Base-by-base conservation (phyloP, 2,329 filamentous ascomycete species). In the Cylindrodendrum hubeiense region DNA sequence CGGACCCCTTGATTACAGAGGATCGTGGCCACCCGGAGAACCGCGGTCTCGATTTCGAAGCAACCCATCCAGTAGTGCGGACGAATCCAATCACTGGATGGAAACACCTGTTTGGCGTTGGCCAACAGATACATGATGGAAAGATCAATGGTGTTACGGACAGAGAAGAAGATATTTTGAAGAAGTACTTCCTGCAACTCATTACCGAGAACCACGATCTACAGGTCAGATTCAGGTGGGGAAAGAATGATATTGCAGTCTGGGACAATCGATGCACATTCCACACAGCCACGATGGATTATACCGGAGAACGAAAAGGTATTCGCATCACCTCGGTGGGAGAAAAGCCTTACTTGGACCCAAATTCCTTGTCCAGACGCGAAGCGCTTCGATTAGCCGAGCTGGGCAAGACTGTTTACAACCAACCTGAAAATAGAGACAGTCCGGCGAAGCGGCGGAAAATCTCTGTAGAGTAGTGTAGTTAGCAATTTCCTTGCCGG, bases 211-310 rank as follows among this genome's bases (percentile, higher is more conserved):
- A 63, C n/a, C 10, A 61, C 1, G 43, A 54, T 22, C n/a, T 60
- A 0, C 28, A 56, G 21, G 28, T 63, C 13, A 37, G 28, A 26
- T 58, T 46, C 19, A 19, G 43, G 12, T 34, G 44, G 28, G 5
- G n/a, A n/a, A 60, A 57, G 28, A 60, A 49, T 2, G 24, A 63
- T 15, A n/a, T 54, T 4, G 44, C 41, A 13, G 60, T 63, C 17
- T 53, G 44, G 59, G 58, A 55, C 46, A 60, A 67, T 60, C 63
- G 46, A 60, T 64, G 30, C 21, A 57, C 66, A 51, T 71, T 57
- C n/a, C 67, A 73, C 64, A 54, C 60, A 17, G 53, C 60, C 53
- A 49, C 66, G 37, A 68, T 66, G 62, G 60, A 62, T 46, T 59
- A 55, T 17, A 44, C 44, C 19, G 63, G 63, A 13, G 60, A 69